Conservation (phyloP, 1,284 basidiomycete species). For the Phellopilus nigrolimitatus region DNA sequence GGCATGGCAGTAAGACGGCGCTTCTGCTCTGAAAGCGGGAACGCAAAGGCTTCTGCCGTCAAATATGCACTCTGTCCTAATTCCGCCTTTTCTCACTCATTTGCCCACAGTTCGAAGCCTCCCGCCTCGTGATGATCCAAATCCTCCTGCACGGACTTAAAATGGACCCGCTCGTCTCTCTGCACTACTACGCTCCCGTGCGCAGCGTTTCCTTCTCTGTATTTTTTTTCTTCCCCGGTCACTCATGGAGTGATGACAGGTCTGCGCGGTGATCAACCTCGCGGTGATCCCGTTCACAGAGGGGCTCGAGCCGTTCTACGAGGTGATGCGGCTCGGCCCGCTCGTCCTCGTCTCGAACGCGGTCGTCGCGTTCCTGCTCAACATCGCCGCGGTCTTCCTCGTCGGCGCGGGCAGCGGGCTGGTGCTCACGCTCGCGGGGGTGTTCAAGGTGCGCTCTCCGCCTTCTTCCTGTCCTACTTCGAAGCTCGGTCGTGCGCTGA, state of each 20-base stretch:
- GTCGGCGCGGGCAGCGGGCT: constrained; percentile 86
- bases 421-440: constrained; percentile 90
- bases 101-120: constrained; percentile 71
- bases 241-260: constrained; percentile 28
- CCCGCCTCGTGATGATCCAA: constrained; percentile 94
- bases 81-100: constrained; percentile 13
- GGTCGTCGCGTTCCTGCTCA: constrained; percentile 83
- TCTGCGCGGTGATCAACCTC: constrained; percentile 90
- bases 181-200: constrained; percentile 93
- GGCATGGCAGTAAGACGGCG: too few relatives aligned
- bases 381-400: constrained; percentile 92
- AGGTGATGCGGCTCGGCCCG: constrained; percentile 66
- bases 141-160: constrained; percentile 93
- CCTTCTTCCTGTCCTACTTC: constrained; percentile 1
- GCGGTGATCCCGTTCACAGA: constrained; percentile 84
- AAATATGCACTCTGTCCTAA: background rate
- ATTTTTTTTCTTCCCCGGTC: background rate
- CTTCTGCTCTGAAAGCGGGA: too few relatives aligned
- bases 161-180: constrained; percentile 94
- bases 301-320: constrained; percentile 84
- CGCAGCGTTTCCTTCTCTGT: constrained; percentile 5
- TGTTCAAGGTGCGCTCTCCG: constrained; percentile 68
- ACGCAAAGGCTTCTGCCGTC: too few relatives aligned
- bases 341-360: constrained; percentile 82
- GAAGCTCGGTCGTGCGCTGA: background rate